These are phyloP conservation scores for Barnettozyma vustinii DNA, from an alignment of 805 yeast genomes.

Conservation along the genomic window DNA sequence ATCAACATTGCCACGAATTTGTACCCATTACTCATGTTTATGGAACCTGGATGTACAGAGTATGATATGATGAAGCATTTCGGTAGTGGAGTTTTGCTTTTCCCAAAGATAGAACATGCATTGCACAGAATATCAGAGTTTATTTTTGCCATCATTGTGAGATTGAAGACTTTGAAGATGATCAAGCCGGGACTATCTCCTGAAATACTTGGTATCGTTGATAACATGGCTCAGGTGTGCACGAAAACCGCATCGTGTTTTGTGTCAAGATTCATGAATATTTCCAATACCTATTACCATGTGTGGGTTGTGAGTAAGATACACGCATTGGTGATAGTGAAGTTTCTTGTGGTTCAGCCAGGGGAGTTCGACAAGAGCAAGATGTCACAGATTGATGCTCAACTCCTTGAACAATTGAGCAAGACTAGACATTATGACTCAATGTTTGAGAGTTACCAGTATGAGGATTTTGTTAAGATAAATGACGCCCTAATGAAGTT, in stretches of 20 bases:
- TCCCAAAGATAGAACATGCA: constrained; percentile 20
- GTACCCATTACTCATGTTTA: constrained; percentile 13
- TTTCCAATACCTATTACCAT: constrained; percentile 23
- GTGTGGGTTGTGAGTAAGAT: constrained; percentile 23
- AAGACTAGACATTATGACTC: constrained; percentile 14
- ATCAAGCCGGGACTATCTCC: constrained; percentile 5
- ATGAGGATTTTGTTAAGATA: constrained; percentile 13
- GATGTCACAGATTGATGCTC: constrained; percentile 4
- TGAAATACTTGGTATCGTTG: constrained; percentile 7
- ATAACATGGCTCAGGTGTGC: constrained; percentile 7
- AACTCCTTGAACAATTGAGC: constrained; percentile 12
- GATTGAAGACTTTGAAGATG: constrained; percentile 18
- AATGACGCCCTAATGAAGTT: constrained; percentile 5
- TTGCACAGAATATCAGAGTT: constrained; percentile 19
- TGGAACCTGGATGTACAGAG: constrained; percentile 12
- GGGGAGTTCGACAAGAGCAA: constrained; percentile 8
- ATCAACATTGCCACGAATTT: constrained; percentile 5
- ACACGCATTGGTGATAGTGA: constrained; percentile 15
- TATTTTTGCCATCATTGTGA: constrained; percentile 13
- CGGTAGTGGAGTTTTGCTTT: constrained; percentile 15
- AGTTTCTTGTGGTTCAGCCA: constrained; percentile 9
- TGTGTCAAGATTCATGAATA: constrained; percentile 1
- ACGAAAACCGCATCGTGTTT: neutral
- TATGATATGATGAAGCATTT: constrained; percentile 19
- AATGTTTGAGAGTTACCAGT: constrained; percentile 11